Percentiles rank a stretch among this genome's conserved stretches.
Conservation (phyloP, 208 protist genomes). For the Trypanosoma vivax region DNA sequence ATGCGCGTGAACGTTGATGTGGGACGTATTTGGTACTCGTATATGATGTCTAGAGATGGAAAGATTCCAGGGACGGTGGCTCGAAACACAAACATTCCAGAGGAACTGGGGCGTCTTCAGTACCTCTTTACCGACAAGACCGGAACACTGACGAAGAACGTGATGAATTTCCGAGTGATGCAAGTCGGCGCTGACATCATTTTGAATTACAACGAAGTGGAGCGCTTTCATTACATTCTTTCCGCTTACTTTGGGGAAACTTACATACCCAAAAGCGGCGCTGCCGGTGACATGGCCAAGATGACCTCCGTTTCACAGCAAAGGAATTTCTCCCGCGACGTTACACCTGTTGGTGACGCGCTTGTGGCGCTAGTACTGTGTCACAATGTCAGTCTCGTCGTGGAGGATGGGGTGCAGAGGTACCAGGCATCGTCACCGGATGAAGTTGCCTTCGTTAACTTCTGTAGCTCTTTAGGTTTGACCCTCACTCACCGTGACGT, state of each 20-base stretch:
- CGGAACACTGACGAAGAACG: slow-evolving; percentile 98
- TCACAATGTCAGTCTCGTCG: slow-evolving; percentile 96
- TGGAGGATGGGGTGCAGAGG: slow-evolving; percentile 35
- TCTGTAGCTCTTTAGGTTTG: slow-evolving; percentile 80
- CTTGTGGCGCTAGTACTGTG: slow-evolving; percentile 89
- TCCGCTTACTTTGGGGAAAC: slow-evolving; percentile 33
- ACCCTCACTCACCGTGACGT: slow-evolving; percentile 46
- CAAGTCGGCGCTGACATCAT: slow-evolving; percentile 39
- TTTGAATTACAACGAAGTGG: slow-evolving; percentile 45
- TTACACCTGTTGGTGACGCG: slow-evolving; percentile 59
- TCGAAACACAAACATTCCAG: slow-evolving; percentile 94
- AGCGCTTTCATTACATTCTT: slow-evolving; percentile 31
- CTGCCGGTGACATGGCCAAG: not conserved
- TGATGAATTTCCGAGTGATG: slow-evolving; percentile 82
- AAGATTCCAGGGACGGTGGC: slow-evolving; percentile 88
- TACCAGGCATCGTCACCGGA: slow-evolving; percentile 93
- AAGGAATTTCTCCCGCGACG: slow-evolving; percentile 24
- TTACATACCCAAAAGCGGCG: not conserved
- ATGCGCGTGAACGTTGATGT: slow-evolving; percentile 98
- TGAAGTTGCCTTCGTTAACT: slow-evolving; percentile 95
- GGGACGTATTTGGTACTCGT: slow-evolving; percentile 94
- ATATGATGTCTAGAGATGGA: slow-evolving; percentile 85
- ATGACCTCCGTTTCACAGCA: slow-evolving; percentile 1
- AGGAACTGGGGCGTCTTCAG: slow-evolving; percentile 96
- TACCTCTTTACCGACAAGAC: slow-evolving; percentile 99